phyloP scores from a whole-genome alignment of 257 asterid genomes.

The Linderniella brevidens region DNA sequence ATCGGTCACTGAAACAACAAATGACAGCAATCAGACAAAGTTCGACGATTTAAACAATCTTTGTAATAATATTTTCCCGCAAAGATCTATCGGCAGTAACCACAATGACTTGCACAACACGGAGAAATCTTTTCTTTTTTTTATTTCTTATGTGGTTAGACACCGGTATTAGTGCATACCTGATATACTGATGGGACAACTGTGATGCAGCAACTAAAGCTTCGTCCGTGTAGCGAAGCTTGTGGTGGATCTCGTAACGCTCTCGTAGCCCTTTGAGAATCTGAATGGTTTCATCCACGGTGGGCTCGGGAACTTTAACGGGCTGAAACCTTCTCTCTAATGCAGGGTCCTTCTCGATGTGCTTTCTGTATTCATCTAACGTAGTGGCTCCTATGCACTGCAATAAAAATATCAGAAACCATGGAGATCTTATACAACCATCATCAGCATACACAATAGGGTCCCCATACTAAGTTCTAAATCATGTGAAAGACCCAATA shows the following conservation, averaged over 20 bases:
- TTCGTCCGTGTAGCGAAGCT: conserved; percentile 86
- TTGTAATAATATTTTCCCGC: no score
- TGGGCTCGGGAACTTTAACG: conserved; percentile 89
- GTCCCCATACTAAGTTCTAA: no score
- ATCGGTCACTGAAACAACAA: conserved; percentile 62
- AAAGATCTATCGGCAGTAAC: no score
- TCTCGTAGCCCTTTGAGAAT: conserved; percentile 80
- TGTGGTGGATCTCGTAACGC: conserved; percentile 93
- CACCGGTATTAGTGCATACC: conserved; percentile 18
- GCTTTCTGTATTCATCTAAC: conserved; percentile 77
- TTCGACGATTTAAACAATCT: no score
- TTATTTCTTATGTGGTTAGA: background rate
- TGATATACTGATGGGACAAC: conserved; percentile 82
- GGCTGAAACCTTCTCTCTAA: conserved; percentile 92
- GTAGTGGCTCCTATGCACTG: conserved; percentile 98
- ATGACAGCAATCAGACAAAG: background rate
- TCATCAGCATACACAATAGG: no score
- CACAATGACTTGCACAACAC: no score
- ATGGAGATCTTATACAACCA: no score
- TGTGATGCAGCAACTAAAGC: conserved; percentile 77
- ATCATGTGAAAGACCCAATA: no score
- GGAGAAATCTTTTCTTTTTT: no score
- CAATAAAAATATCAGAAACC: conserved; percentile 3
- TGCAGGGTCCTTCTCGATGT: conserved; percentile 93
- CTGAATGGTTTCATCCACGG: conserved; percentile 88